phyloP scores from a whole-genome alignment of 2,329 filamentous ascomycete species.

The Arthrinium phaeospermum region DNA sequence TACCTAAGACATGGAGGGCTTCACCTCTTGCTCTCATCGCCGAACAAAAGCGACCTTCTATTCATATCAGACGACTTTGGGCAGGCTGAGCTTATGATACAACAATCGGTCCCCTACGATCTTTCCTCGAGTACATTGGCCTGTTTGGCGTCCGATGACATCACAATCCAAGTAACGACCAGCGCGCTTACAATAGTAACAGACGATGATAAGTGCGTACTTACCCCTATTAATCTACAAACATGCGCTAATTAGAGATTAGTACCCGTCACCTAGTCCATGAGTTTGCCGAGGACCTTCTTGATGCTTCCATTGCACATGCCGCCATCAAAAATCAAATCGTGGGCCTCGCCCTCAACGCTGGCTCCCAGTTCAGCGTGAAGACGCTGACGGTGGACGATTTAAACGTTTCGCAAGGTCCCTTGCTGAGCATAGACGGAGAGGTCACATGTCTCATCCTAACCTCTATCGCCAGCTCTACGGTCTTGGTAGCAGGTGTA shows the following conservation, averaged over 20 bases:
- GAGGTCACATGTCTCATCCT: slow-evolving; percentile 56
- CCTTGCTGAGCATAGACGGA: slow-evolving; percentile 45
- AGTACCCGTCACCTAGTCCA: slow-evolving; percentile 38
- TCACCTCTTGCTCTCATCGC: slow-evolving; percentile 54
- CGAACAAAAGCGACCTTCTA: slow-evolving; percentile 54
- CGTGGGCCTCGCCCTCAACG: slow-evolving; percentile 51
- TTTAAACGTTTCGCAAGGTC: slow-evolving; percentile 36
- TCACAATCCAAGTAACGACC: slow-evolving; percentile 62
- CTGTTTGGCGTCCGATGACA: slow-evolving; percentile 41
- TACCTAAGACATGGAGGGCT: slow-evolving; percentile 36
- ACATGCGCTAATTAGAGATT: slow-evolving; percentile 26
- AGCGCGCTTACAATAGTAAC: slow-evolving; percentile 48
- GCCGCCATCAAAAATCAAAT: slow-evolving; percentile 46
- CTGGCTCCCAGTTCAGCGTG: slow-evolving; percentile 43
- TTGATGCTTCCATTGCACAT: slow-evolving; percentile 44
- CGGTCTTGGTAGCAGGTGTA: slow-evolving; percentile 33
- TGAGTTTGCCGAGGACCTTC: slow-evolving; percentile 38
- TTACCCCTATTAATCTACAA: background rate
- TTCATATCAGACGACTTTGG: slow-evolving; percentile 54
- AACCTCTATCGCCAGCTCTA: slow-evolving; percentile 24
- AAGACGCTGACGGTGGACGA: slow-evolving; percentile 46
- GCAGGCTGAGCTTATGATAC: slow-evolving; percentile 49
- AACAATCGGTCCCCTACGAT: slow-evolving; percentile 55
- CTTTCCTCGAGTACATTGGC: slow-evolving; percentile 58
- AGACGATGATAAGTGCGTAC: slow-evolving; percentile 43